Evolutionary conservation across 106 monocot species (phyloP).

Genomic region (Platanthera guangdongensis): DNA sequence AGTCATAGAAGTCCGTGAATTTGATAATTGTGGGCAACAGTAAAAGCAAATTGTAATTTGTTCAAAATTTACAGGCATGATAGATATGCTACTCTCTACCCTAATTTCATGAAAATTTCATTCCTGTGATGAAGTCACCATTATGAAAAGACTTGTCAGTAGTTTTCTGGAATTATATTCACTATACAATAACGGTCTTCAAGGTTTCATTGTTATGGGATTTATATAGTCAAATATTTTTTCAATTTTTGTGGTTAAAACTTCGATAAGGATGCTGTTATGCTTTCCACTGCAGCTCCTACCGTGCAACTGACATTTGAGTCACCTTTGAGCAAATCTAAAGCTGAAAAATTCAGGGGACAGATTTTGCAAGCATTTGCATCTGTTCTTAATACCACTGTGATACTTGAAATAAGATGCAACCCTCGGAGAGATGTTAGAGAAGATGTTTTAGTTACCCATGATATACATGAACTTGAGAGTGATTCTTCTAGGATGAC

Average conservation of each 20-base stretch:
- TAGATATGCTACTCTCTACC: neutral
- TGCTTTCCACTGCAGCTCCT: constrained; percentile 44
- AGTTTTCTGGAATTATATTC: neutral
- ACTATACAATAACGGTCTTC: neutral
- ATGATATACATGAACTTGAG: constrained; percentile 10
- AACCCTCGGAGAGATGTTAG: constrained; percentile 26
- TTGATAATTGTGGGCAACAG: neutral
- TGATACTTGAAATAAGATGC: constrained; percentile 86
- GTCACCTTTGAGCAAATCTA: constrained; percentile 52
- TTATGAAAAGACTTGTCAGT: neutral
- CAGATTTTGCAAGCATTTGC: constrained; percentile 86
- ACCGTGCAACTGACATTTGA: constrained; percentile 71
- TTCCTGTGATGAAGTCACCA: neutral
- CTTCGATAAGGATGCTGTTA: constrained; percentile 8
- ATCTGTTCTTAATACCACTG: constrained; percentile 52
- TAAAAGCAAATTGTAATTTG: neutral
- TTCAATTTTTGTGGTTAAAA: constrained; percentile 2
- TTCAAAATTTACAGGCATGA: neutral
- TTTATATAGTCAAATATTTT: neutral
- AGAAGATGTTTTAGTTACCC: constrained; percentile 10
- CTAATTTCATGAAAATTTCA: neutral
- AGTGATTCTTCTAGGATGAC: constrained; percentile 31
- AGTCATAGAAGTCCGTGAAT: neutral
- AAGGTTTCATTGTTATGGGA: neutral
- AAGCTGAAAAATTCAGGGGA: constrained; percentile 82